Base-by-base conservation (phyloP, 345 rosid species). In the Mallotus nudiflorus region DNA sequence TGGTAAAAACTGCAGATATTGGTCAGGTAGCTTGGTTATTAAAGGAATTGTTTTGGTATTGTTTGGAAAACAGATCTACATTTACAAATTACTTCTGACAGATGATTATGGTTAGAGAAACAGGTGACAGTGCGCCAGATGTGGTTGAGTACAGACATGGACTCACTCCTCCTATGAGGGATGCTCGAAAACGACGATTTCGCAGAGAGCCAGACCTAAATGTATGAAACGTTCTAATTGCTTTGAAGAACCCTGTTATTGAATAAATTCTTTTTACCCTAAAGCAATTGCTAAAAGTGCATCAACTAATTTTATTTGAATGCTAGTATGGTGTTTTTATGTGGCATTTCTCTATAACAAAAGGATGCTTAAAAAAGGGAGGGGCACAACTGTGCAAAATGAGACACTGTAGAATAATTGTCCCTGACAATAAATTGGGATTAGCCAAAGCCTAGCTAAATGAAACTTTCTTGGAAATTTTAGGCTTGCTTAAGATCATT, bases 81-180 rank as follows among this genome's bases (percentile, higher is more conserved):
- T 40, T 46, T 11, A 56, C 56, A 29, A n/a, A 42, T 69, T 67
- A 48, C 29, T 74, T 18, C 65, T 45, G 52, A 27, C 79, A 96
- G 99, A 92, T 96, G 96, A 85, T 96, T 72, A 78, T 96, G 98
- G 96, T 96, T 74, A 89, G 98, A 78, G 99, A 91, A 54, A 80
- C 82, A 0, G 88, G 84, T 74, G 99, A 92, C 75, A 79, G 86
- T 37, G 87, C 93, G 40, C 91, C 96, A 39, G 97, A 83, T 73
- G 85, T 80, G 35, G 82, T 87, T 78, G 97, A 92, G 79, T 89
- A 88, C 78, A 89, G 93, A 66, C 99, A 92, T 76, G 99, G 99
- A 75, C 79, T 96, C 67, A 89, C 98, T 52, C 93, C 99, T 82
- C 97, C 98, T 19, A 86, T 89, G 97, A 89, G 96, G 78, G 99